phyloP scores from a whole-genome alignment of 2,329 filamentous ascomycete genomes.

The Fusarium ramigenum region DNA sequence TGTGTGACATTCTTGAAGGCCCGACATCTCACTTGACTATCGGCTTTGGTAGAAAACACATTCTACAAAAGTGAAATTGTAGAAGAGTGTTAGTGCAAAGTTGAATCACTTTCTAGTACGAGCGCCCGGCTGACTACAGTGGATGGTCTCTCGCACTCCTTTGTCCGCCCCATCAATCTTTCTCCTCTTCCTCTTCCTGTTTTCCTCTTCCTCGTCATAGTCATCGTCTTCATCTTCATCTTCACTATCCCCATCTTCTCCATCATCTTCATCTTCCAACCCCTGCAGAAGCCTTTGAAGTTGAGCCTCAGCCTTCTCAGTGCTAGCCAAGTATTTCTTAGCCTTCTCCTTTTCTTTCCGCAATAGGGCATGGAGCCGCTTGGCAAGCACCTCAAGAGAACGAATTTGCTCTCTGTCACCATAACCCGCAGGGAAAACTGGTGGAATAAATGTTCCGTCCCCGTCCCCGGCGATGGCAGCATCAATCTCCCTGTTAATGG shows the following conservation, averaged over 20 bases:
- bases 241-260: too few relatives aligned
- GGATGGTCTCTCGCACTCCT: not conserved
- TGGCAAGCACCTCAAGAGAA: not conserved
- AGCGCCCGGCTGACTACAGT: not conserved
- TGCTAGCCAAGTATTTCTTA: not conserved
- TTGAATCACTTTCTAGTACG: not conserved
- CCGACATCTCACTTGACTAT: rapidly evolving
- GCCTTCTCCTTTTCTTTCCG: not conserved
- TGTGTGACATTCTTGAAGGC: rapidly evolving
- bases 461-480: not conserved
- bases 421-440: not conserved
- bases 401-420: not conserved
- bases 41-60: rapidly evolving
- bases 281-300: not conserved
- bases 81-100: rapidly evolving
- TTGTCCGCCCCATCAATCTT: not conserved
- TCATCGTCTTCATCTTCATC: rapidly evolving
- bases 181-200: not conserved
- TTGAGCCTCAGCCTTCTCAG: not conserved
- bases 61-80: rapidly evolving
- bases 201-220: not conserved
- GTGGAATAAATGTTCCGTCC: not conserved
- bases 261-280: not conserved
- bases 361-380: too few relatives aligned
- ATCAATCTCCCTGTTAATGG: not conserved